Conservation (phyloP, 2,329 filamentous ascomycete genomes). For the Aureobasidium subglaciale region DNA sequence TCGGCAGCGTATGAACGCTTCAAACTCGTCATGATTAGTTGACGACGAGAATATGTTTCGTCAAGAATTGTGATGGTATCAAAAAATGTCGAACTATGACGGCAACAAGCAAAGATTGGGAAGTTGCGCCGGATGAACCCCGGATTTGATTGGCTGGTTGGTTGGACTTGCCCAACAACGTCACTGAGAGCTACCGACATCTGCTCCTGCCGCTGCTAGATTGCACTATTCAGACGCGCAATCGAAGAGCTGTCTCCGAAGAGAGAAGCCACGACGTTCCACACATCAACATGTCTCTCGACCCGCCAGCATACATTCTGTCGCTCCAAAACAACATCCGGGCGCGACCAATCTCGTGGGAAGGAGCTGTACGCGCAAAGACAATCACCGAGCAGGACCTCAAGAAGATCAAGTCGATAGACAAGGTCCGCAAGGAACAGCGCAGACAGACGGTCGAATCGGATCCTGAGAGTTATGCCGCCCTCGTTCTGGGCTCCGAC, state of each 20-base stretch:
- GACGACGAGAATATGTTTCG: neutral
- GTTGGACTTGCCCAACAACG: slow-evolving; percentile 9
- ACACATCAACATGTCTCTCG: slow-evolving; percentile 66
- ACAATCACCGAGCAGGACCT: slow-evolving; percentile 91
- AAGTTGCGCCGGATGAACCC: slow-evolving; percentile 8
- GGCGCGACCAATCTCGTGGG: slow-evolving; percentile 92
- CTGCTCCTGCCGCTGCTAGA: slow-evolving; percentile 2
- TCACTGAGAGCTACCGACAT: neutral
- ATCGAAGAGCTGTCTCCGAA: neutral
- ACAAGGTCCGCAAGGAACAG: slow-evolving; percentile 91
- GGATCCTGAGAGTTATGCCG: slow-evolving; percentile 72
- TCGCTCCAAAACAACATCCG: slow-evolving; percentile 97
- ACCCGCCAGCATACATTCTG: slow-evolving; percentile 79
- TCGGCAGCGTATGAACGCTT: slow-evolving; percentile 51
- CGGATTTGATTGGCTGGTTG: neutral
- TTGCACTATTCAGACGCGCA: neutral
- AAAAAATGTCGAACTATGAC: slow-evolving; percentile 11
- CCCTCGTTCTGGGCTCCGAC: slow-evolving; percentile 66
- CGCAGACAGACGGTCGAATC: slow-evolving; percentile 73
- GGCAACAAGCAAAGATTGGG: slow-evolving; percentile 7
- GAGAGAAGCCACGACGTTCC: neutral
- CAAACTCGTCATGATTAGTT: slow-evolving; percentile 51
- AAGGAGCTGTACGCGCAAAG: slow-evolving; percentile 86
- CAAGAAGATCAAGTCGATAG: slow-evolving; percentile 90
- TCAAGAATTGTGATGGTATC: neutral